A percentile compares a stretch with the other conserved stretches of the same genome.
Evolutionary conservation across 495 filamentous ascomycete species (phyloP).

Genomic region (Margaritispora aquatica): DNA sequence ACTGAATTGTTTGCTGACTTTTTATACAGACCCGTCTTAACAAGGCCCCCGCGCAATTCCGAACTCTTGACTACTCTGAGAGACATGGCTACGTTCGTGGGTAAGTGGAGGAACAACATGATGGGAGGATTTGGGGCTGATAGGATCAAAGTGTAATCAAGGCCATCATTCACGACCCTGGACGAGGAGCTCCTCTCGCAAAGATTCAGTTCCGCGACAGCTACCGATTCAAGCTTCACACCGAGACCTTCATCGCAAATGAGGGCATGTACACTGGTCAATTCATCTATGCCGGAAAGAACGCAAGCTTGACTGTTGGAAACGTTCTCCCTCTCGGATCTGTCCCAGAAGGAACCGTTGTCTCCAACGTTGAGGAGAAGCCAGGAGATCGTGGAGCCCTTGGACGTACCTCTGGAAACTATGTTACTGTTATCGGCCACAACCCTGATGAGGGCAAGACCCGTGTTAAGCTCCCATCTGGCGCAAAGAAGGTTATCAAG

Average conservation of each 20-base stretch:
- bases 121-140: background rate
- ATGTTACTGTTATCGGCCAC: slow-evolving; percentile 97
- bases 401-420: slow-evolving; percentile 96
- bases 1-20: background rate
- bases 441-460: slow-evolving; percentile 99
- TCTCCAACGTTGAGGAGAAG: slow-evolving; percentile 99
- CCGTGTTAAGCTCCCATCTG: slow-evolving; percentile 95
- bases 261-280: slow-evolving; percentile 99
- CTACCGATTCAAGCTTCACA: slow-evolving; percentile 83
- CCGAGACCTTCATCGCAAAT: slow-evolving; percentile 98
- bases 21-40: slow-evolving; percentile 71
- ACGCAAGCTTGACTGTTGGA: slow-evolving; percentile 88
- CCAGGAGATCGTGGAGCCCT: slow-evolving; percentile 91
- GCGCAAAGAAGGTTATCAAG: slow-evolving; percentile 98
- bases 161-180: slow-evolving; percentile 98
- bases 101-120: background rate
- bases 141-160: slow-evolving; percentile 63
- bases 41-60: slow-evolving; percentile 84
- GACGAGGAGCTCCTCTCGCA: slow-evolving; percentile 95
- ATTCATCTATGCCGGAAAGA: slow-evolving; percentile 99
- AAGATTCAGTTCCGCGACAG: slow-evolving; percentile 93
- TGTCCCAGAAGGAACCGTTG: slow-evolving; percentile 96
- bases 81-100: slow-evolving; percentile 91
- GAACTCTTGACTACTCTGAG: slow-evolving; percentile 90
- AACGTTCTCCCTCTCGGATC: slow-evolving; percentile 92